Percentiles rank a stretch among this genome's conserved stretches.
These are phyloP conservation scores for Albugo laibachii DNA, from an alignment of 352 stramenopile species.

Conservation along the genomic window DNA sequence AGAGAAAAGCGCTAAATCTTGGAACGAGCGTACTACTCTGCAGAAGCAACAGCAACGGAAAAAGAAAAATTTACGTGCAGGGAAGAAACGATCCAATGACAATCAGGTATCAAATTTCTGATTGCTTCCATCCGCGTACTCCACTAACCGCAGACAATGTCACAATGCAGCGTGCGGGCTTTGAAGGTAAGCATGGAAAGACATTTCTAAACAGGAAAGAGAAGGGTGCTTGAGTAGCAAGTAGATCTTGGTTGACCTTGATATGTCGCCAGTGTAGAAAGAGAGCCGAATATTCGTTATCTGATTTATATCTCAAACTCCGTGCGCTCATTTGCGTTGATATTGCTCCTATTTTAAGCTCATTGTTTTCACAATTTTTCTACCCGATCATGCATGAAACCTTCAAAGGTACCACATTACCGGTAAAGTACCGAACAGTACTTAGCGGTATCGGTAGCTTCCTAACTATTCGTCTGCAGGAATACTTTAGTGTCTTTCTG, in stretches of 20 bases:
- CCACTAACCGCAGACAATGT: not conserved
- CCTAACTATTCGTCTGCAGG: too few relatives aligned
- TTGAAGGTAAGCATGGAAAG: slow-evolving; percentile 68
- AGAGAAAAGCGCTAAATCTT: slow-evolving; percentile 60
- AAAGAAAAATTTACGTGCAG: slow-evolving; percentile 11
- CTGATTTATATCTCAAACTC: not conserved
- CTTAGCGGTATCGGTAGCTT: too few relatives aligned
- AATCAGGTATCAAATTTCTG: slow-evolving; percentile 12
- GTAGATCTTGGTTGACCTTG: not conserved
- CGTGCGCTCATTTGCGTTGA: not conserved
- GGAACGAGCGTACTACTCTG: slow-evolving; percentile 14
- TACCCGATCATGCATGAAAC: not conserved
- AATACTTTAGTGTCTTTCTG: too few relatives aligned
- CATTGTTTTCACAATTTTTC: not conserved
- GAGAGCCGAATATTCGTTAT: not conserved
- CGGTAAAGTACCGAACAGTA: too few relatives aligned
- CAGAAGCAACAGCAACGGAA: slow-evolving; percentile 23
- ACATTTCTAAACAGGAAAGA: slow-evolving; percentile 38
- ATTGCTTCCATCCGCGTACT: not conserved
- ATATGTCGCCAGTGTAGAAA: not conserved
- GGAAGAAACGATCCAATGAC: slow-evolving; percentile 21
- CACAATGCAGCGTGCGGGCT: slow-evolving; percentile 27
- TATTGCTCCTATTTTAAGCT: not conserved
- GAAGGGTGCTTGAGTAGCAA: slow-evolving; percentile 13
- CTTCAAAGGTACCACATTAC: too few relatives aligned